A percentile compares a stretch with the other conserved stretches of the same genome.
These are phyloP conservation scores for Austropuccinia psidii DNA, from an alignment of 1,284 basidiomycete genomes.

Conservation along the genomic window DNA sequence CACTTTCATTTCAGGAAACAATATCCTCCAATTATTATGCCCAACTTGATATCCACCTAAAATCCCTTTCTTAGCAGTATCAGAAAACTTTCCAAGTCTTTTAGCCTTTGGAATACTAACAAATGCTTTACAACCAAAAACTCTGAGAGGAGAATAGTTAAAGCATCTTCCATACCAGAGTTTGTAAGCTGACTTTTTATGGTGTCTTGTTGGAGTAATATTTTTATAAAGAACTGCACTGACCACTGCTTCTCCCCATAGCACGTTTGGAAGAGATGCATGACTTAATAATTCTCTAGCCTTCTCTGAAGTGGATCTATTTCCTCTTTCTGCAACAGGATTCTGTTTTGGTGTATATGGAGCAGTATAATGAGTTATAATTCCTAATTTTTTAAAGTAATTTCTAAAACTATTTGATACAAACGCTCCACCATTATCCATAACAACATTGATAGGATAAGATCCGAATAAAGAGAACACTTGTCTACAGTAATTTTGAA, in stretches of 20 bases:
- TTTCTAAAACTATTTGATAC: no score
- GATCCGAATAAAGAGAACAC: no score
- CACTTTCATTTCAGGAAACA: not conserved
- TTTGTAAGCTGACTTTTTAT: not conserved
- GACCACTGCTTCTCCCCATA: not conserved
- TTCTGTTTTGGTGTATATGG: constrained; percentile 15
- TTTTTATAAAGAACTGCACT: not conserved
- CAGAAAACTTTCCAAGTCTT: not conserved
- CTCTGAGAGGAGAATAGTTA: not conserved
- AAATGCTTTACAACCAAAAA: not conserved
- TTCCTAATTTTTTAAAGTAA: not conserved
- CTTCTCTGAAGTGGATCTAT: not conserved
- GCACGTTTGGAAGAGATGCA: not conserved
- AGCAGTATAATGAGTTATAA: not conserved
- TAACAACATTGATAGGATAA: no score
- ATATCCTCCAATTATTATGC: not conserved
- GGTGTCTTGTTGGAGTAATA: not conserved
- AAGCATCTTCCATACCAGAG: not conserved
- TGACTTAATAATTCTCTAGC: not conserved
- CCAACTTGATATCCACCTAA: not conserved
- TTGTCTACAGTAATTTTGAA: no score
- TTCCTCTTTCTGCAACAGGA: not conserved
- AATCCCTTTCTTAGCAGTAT: not conserved
- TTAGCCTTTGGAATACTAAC: not conserved
- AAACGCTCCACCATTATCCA: no score